Evolutionary conservation across 2,329 filamentous ascomycete species (phyloP).

Genomic region (Apiospora koreana): DNA sequence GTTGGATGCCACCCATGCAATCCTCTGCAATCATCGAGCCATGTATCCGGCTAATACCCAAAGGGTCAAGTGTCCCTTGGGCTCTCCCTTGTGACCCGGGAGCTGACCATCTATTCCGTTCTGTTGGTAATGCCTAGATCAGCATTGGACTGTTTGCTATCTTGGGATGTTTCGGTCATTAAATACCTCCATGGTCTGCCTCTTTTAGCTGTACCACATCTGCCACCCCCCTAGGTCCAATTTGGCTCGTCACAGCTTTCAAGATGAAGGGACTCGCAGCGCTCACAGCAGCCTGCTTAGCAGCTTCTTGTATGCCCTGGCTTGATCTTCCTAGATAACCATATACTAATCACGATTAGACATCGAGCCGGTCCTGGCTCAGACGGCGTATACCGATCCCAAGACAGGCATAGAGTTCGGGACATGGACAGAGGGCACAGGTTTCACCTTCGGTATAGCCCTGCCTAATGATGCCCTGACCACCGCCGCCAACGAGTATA

Average conservation of each 20-base stretch:
- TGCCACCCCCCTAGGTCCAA: background rate
- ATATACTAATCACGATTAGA: slow-evolving; percentile 17
- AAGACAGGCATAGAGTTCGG: slow-evolving; percentile 31
- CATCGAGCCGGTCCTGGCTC: slow-evolving; percentile 28
- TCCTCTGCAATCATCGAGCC: background rate
- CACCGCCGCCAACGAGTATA: slow-evolving; percentile 30
- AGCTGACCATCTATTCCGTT: slow-evolving; percentile 1
- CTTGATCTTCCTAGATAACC: background rate
- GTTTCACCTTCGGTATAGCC: slow-evolving; percentile 29
- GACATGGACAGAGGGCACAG: slow-evolving; percentile 27
- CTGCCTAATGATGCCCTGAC: slow-evolving; percentile 32
- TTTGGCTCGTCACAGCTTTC: background rate
- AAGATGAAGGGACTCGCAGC: slow-evolving; percentile 30
- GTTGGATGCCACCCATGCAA: slow-evolving; percentile 6
- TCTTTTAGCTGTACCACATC: background rate
- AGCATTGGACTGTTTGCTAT: background rate
- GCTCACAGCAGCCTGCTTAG: slow-evolving; percentile 30
- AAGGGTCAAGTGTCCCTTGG: background rate
- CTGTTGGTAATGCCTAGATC: slow-evolving; percentile 4
- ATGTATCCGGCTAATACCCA: slow-evolving; percentile 8
- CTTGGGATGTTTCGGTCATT: background rate
- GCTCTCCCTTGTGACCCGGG: background rate
- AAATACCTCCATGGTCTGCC: slow-evolving; percentile 1
- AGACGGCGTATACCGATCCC: slow-evolving; percentile 30
- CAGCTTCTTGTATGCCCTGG: slow-evolving; percentile 30